Evolutionary conservation across 345 rosid genomes (phyloP).

Genomic region (Rhodamnia rubescens): DNA sequence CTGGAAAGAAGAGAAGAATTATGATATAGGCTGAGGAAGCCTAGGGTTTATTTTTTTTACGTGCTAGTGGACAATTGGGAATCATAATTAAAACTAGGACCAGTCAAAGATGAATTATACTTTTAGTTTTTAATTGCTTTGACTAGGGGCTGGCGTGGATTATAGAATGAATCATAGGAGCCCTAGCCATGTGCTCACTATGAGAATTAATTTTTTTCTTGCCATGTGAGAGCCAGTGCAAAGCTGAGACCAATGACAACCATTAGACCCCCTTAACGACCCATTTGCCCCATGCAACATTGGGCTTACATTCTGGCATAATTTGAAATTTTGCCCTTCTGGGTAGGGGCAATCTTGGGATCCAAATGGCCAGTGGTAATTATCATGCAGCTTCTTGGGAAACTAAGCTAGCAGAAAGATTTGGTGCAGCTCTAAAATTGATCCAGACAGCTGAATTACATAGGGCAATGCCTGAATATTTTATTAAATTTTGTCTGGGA

Average conservation of each 20-base stretch:
- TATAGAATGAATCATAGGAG: conserved; percentile 5
- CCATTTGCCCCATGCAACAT: not conserved
- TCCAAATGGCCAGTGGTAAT: not conserved
- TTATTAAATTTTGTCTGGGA: not conserved
- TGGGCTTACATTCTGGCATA: not conserved
- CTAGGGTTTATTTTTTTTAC: not conserved
- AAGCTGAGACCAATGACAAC: not conserved
- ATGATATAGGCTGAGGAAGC: not conserved
- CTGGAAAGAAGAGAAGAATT: not conserved
- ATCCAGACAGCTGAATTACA: conserved; percentile 29
- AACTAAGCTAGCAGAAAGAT: not conserved
- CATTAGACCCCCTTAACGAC: not conserved
- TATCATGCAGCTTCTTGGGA: not conserved
- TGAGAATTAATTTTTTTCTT: conserved; percentile 13
- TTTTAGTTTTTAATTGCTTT: not conserved
- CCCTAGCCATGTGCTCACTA: conserved; percentile 37
- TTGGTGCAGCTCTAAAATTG: conserved; percentile 24
- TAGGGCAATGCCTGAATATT: not conserved
- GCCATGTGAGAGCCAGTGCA: conserved; percentile 13
- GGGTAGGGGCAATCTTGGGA: not conserved
- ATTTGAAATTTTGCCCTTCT: not conserved
- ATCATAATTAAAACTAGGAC: not conserved
- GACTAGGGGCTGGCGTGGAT: conserved; percentile 1
- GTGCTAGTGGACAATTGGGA: not conserved
- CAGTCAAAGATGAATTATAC: conserved; percentile 9